Evolutionary conservation across 768 basidiomycete genomes (phyloP).

Genomic region (Pleurotus salmoneostramineus): DNA sequence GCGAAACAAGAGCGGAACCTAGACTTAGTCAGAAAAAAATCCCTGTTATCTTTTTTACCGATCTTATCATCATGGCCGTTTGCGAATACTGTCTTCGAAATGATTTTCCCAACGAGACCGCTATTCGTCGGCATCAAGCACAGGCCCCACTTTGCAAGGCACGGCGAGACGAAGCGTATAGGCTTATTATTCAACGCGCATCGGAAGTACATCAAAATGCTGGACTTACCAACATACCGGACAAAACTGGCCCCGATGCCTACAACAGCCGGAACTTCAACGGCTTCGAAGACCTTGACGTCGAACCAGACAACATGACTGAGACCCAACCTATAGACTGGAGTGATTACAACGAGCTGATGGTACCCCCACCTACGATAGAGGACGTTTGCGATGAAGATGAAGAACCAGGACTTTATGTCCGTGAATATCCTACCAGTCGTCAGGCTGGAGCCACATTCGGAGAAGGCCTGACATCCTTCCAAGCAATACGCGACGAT

Average conservation of each 20-base stretch:
- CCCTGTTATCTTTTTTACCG: not conserved
- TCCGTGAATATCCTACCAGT: not conserved
- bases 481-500: constrained; percentile 9
- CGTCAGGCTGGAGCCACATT: not conserved
- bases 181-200: not conserved
- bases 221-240: not conserved
- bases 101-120: not conserved
- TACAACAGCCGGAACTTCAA: no score
- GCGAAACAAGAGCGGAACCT: not conserved
- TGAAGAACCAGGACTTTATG: not conserved
- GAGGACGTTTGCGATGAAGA: not conserved
- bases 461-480: constrained; percentile 1
- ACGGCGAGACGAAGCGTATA: not conserved
- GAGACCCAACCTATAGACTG: no score
- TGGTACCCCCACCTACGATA: not conserved
- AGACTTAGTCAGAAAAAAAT: not conserved
- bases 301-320: no score
- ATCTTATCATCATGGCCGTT: not conserved
- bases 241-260: not conserved
- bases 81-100: not conserved
- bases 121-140: not conserved
- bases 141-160: not conserved
- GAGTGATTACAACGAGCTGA: no score
- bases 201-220: not conserved
- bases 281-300: no score